Evolutionary conservation across 2,329 filamentous ascomycete species (phyloP), one percentile per base, ranked within the genome.

Genomic region (Periglandula ipomoeae): DNA sequence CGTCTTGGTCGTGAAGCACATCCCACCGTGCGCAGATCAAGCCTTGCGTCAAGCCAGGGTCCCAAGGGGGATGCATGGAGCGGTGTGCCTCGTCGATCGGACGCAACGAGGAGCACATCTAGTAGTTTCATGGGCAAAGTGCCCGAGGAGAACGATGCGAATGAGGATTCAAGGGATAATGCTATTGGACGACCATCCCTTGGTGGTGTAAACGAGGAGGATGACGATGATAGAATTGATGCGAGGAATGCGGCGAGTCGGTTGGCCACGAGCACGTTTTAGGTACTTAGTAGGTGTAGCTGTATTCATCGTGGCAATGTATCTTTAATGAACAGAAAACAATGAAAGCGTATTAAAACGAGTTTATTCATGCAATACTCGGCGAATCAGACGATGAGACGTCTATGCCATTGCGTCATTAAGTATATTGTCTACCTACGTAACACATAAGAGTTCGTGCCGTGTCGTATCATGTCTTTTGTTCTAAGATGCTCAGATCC

Each of bases 31-130:
- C 81, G 93, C 48, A 82, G 91, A 52, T 70, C 84, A 23, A 91
- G 82, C 65, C 69, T 96, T 56, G 87, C 87, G 15, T 87, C 87
- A 42, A 93, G 87, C 59, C 93, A 98, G 68, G 93, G 93, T 0
- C 91, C 93, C 44, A 95, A 95, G 70, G 93, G 93, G n/a, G 93
- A 98, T 66, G 85, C 93, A 15, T 98, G 93, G 93, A 95, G 89
- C 59, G 93, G 93, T 50, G 89, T 96, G 24, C 88, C 90, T 32
- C 79, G 93, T 53, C 79, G 87, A 48, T 82, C 84, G 26, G 88
- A 95, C 58, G 84, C 82, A n/a, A 69, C 89, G 60, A 78, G 89
- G 58, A 90, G 84, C 62, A 76, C 90, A 55, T 89, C 85, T 49
- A 82, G 85, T 43, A 86, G 81, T 61, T 78, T 87, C 54, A 78